Evolutionary conservation across 108 stramenopile genomes (phyloP), one percentile per base, ranked within the genome.

Genomic region (Cyclostephanos tholiformis): DNA sequence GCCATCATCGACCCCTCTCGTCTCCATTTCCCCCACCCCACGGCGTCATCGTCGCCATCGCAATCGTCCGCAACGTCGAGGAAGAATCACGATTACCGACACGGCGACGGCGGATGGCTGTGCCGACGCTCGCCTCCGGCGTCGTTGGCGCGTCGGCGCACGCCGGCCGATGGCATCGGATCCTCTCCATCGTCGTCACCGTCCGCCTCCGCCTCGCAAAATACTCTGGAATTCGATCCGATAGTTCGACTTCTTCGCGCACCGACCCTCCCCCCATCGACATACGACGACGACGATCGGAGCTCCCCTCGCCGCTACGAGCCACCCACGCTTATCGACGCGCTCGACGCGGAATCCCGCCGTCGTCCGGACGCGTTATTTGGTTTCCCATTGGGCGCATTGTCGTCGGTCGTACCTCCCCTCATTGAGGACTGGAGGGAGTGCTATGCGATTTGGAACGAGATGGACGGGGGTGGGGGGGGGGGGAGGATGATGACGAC

Each of bases 161-260:
- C 25, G 7, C n/a, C 25, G n/a, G 52, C 4, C 27, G 56, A 2
- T 22, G 26, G 7, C 41, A 7, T n/a, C n/a, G n/a, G n/a, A n/a
- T n/a, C 23, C 13, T 13, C 25, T 0, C 44, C 38, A 63, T 53
- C 32, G 53, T 58, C 62, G 25, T 46, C 63, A 44, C 69, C 44
- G 49, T n/a, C n/a, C n/a, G n/a, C n/a, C n/a, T n/a, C n/a, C n/a
- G n/a, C n/a, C n/a, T n/a, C n/a, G n/a, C n/a, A n/a, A n/a, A n/a
- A n/a, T n/a, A n/a, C n/a, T n/a, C 66, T 85, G 26, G 79, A 82
- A 22, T 44, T 66, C 14, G 94, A 95, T 84, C 91, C 94, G 7
- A 86, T 95, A 26, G 85, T 95, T 19, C 77, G 88, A 50, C 74
- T 95, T 29, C 71, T 95, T n/a, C 78, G 87, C 20, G 82, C 83